Percentiles rank a stretch among this genome's conserved stretches.
Conservation (phyloP, 768 basidiomycete genomes). For the Chalciporus sphaerocephalus region DNA sequence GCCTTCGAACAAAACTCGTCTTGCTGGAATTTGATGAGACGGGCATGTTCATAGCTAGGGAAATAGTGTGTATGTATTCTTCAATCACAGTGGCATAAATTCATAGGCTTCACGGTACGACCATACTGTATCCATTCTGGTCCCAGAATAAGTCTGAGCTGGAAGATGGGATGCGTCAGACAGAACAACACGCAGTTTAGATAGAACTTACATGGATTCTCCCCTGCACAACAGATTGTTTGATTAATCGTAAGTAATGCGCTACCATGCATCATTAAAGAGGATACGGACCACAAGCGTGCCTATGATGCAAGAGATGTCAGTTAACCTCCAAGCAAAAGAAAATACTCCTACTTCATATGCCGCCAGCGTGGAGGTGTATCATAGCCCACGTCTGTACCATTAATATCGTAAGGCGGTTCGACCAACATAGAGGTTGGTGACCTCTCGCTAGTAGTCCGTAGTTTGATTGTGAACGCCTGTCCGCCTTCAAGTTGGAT, state of each 20-base stretch:
- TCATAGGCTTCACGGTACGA: constrained; percentile 56
- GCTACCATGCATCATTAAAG: constrained; percentile 1
- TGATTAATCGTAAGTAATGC: background rate
- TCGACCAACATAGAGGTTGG: constrained; percentile 68
- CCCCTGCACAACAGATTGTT: constrained; percentile 33
- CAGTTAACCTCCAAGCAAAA: background rate
- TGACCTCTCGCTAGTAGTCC: constrained; percentile 66
- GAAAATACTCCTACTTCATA: constrained; percentile 53
- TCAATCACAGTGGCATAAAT: background rate
- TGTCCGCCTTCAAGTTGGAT: constrained; percentile 53
- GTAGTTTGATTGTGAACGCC: constrained; percentile 71
- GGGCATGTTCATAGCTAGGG: constrained; percentile 55
- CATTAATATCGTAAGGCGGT: constrained; percentile 56
- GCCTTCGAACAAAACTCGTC: constrained; percentile 60
- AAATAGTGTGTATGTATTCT: background rate
- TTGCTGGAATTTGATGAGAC: constrained; percentile 60
- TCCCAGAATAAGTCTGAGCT: constrained; percentile 35
- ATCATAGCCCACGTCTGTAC: constrained; percentile 29
- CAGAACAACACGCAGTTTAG: background rate
- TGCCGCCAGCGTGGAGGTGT: constrained; percentile 58
- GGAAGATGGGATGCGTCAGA: background rate
- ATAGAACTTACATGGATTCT: constrained; percentile 47
- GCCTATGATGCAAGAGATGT: constrained; percentile 34
- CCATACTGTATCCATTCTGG: constrained; percentile 63
- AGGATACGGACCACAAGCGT: constrained; percentile 51